These are phyloP conservation scores for Pugionium dolabratum DNA, from an alignment of 345 rosid species.

Conservation along the genomic window DNA sequence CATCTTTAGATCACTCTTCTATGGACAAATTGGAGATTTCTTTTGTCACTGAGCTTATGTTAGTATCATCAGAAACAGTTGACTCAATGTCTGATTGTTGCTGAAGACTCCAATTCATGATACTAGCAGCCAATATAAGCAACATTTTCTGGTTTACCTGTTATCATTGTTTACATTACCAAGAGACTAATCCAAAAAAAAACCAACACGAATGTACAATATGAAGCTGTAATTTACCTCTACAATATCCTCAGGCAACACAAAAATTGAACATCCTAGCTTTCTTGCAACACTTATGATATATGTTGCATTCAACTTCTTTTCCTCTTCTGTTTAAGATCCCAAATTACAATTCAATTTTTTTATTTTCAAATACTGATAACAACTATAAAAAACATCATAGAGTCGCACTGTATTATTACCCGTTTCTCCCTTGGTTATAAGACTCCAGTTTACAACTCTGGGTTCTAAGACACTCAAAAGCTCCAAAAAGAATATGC, in stretches of 20 bases:
- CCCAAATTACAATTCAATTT: neutral
- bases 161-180: constrained; percentile 2
- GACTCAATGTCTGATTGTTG: constrained; percentile 43
- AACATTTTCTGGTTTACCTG: constrained; percentile 95
- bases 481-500: constrained; percentile 84
- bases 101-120: constrained; percentile 88
- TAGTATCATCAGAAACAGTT: constrained; percentile 32
- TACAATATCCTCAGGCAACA: constrained; percentile 90
- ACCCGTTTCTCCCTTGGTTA: constrained; percentile 77
- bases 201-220: neutral
- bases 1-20: constrained; percentile 8
- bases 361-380: neutral
- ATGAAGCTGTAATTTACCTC: constrained; percentile 51
- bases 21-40: constrained; percentile 43
- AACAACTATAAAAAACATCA: neutral
- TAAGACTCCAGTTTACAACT: constrained; percentile 82
- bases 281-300: constrained; percentile 93
- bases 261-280: constrained; percentile 89
- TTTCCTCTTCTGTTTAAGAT: constrained; percentile 67
- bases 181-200: too few species aligned
- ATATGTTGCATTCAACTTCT: constrained; percentile 80
- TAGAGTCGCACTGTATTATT: neutral
- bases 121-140: constrained; percentile 79
- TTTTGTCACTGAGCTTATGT: constrained; percentile 34
- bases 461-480: constrained; percentile 78